Conservation (phyloP, 371 early-diverging fungal genomes). For the Rhizopus stolonifer region DNA sequence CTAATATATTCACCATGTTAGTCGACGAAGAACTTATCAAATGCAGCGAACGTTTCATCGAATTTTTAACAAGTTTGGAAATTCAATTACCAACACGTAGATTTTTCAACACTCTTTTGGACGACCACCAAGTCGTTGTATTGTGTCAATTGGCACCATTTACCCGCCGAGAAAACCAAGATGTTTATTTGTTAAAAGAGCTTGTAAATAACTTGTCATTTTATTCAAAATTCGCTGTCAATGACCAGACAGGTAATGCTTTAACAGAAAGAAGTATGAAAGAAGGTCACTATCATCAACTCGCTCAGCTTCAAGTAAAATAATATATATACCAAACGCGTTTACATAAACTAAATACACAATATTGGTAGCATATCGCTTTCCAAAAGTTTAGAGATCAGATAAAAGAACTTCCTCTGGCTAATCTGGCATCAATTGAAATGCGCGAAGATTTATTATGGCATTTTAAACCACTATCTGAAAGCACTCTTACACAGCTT, state of each 20-base stretch:
- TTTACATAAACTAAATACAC: neutral
- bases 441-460: conserved; percentile 47
- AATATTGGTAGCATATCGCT: conserved; percentile 45
- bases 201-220: conserved; percentile 65
- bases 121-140: conserved; percentile 77
- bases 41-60: conserved; percentile 76
- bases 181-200: conserved; percentile 54
- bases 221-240: conserved; percentile 78
- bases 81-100: conserved; percentile 91
- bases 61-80: conserved; percentile 83
- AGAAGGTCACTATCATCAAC: conserved; percentile 54
- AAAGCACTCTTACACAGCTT: conserved; percentile 49
- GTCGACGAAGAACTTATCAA: conserved; percentile 47
- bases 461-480: conserved; percentile 56
- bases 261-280: conserved; percentile 68
- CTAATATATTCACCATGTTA: conserved; percentile 7
- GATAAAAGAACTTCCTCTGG: conserved; percentile 73
- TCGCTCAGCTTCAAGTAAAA: conserved; percentile 69
- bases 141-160: conserved; percentile 59
- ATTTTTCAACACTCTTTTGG: conserved; percentile 76
- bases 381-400: conserved; percentile 66
- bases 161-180: conserved; percentile 41
- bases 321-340: too few species aligned
- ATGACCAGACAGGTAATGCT: conserved; percentile 79
- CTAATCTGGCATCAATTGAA: conserved; percentile 70